Conservation (phyloP, 176 grass and related monocot species). For the Lolium multiflorum region DNA sequence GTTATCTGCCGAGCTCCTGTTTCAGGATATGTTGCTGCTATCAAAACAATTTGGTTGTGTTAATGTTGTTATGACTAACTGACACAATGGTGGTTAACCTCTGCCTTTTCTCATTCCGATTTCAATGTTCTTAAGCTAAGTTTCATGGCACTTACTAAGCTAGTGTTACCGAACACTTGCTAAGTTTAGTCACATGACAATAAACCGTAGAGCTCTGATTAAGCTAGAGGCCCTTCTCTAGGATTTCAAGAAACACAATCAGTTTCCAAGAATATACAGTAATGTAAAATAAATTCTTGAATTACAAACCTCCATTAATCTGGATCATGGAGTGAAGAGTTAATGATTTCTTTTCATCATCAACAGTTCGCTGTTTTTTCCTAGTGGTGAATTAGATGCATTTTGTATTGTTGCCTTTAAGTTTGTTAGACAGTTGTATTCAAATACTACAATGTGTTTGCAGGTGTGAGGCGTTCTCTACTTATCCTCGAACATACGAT, state of each 20-base stretch:
- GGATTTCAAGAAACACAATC: slow-evolving; percentile 13
- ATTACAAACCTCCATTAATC: slow-evolving; percentile 14
- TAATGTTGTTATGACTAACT: slow-evolving; percentile 27
- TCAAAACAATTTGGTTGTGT: slow-evolving; percentile 15
- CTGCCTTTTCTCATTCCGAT: background rate
- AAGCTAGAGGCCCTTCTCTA: slow-evolving; percentile 22
- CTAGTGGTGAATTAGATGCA: background rate
- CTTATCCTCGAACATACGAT: slow-evolving; percentile 96
- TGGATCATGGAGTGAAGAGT: background rate
- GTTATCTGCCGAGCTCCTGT: background rate
- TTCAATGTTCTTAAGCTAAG: background rate
- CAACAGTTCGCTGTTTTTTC: background rate
- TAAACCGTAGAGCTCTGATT: background rate
- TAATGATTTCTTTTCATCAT: background rate
- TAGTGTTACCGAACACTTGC: slow-evolving; percentile 2
- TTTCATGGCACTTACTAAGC: background rate
- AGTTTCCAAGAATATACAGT: background rate
- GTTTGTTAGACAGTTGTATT: background rate
- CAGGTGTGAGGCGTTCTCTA: slow-evolving; percentile 97
- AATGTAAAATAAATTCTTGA: background rate
- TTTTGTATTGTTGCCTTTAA: background rate
- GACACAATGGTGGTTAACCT: slow-evolving; percentile 13
- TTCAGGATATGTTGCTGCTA: background rate
- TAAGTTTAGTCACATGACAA: background rate
- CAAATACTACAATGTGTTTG: background rate